Conservation (phyloP, 23 red algal species). For the Pyropia haitanensis region DNA sequence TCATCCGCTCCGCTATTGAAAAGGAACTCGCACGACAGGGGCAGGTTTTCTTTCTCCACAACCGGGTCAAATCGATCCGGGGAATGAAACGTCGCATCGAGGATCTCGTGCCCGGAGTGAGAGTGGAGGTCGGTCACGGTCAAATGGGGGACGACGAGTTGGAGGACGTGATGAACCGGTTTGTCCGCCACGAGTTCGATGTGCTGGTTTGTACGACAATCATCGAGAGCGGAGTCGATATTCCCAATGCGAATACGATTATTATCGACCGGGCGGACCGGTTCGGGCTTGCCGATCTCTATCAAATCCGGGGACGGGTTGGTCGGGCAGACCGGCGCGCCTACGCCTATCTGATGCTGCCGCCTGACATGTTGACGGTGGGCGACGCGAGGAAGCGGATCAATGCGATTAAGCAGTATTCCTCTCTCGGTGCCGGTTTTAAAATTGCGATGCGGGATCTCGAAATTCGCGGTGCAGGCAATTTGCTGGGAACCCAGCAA, state of each 20-base stretch:
- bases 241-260: constrained; percentile 43
- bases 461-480: constrained; percentile 50
- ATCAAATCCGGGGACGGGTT: constrained; percentile 57
- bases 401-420: constrained; percentile 9
- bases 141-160: constrained; percentile 4
- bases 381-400: neutral
- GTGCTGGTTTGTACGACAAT: constrained; percentile 42
- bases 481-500: constrained; percentile 27
- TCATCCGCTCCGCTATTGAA: constrained; percentile 2
- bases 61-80: constrained; percentile 1
- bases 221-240: constrained; percentile 58
- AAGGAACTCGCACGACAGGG: constrained; percentile 29
- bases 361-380: neutral
- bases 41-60: constrained; percentile 19
- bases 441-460: constrained; percentile 38
- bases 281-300: constrained; percentile 42
- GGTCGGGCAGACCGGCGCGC: constrained; percentile 28
- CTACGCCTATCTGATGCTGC: constrained; percentile 10
- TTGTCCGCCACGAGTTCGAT: constrained; percentile 13
- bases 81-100: no score
- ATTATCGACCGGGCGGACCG: constrained; percentile 16
- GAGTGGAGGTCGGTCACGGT: constrained; percentile 14
- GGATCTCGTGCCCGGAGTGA: constrained; percentile 1
- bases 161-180: constrained; percentile 17
- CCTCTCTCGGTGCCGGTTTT: constrained; percentile 16